These are phyloP conservation scores for Aspergillus japonicus DNA, from an alignment of 2,329 filamentous ascomycete species.

Conservation along the genomic window DNA sequence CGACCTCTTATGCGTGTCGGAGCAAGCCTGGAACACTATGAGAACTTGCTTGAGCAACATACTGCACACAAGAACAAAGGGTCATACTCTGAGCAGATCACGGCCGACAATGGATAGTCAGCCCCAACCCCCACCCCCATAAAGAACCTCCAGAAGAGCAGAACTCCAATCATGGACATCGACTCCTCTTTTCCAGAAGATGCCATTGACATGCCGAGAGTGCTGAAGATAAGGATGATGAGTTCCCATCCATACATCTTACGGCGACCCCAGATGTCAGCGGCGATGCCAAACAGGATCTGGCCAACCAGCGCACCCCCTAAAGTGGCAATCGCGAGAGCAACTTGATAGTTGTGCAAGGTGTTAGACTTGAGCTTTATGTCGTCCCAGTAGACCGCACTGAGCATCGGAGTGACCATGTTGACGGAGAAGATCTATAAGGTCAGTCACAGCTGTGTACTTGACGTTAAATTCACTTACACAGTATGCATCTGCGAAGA, in stretches of 20 bases:
- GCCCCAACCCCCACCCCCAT: slow-evolving; percentile 58
- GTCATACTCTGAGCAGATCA: slow-evolving; percentile 59
- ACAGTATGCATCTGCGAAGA: slow-evolving; percentile 17
- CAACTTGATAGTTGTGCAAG: slow-evolving; percentile 9
- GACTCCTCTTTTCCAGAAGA: slow-evolving; percentile 37
- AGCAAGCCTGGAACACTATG: slow-evolving; percentile 38
- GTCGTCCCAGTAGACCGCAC: slow-evolving; percentile 11
- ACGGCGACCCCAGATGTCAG: slow-evolving; percentile 44
- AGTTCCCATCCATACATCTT: slow-evolving; percentile 49
- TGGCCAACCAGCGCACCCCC: slow-evolving; percentile 31
- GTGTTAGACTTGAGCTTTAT: not conserved
- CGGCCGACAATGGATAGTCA: slow-evolving; percentile 64
- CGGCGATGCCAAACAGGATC: slow-evolving; percentile 32
- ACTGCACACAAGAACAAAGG: not conserved
- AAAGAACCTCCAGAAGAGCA: slow-evolving; percentile 45
- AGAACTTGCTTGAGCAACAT: not conserved
- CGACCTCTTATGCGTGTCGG: slow-evolving; percentile 56
- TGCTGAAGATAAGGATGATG: slow-evolving; percentile 43
- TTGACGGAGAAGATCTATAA: slow-evolving; percentile 18
- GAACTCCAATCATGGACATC: slow-evolving; percentile 40
- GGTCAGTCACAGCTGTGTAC: not conserved
- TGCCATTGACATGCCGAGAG: slow-evolving; percentile 42
- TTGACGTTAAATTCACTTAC: not conserved
- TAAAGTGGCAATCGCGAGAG: slow-evolving; percentile 21
- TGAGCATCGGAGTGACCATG: slow-evolving; percentile 18